Conservation (phyloP, 306 rosid species). For the Myrica gale region DNA sequence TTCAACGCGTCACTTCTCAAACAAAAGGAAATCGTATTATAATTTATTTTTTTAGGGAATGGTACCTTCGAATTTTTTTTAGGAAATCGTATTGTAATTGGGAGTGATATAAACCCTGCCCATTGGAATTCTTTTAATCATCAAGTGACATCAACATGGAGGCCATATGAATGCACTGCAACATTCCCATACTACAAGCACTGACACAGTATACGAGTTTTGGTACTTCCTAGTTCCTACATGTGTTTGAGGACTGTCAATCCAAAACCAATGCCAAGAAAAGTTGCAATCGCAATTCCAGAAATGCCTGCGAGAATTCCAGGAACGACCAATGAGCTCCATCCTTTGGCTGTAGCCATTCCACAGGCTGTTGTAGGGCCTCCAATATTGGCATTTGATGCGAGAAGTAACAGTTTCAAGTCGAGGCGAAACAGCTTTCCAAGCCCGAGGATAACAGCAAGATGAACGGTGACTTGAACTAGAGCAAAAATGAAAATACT, state of each 20-base stretch:
- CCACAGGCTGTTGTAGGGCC: slow-evolving; percentile 88
- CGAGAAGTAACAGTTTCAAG: slow-evolving; percentile 56
- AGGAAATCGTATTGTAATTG: too few relatives aligned
- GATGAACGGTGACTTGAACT: slow-evolving; percentile 69
- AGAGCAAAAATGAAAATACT: slow-evolving; percentile 65
- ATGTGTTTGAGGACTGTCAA: slow-evolving; percentile 48
- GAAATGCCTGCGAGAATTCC: slow-evolving; percentile 70
- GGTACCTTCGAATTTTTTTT: too few relatives aligned
- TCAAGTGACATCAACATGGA: too few relatives aligned
- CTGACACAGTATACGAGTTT: too few relatives aligned
- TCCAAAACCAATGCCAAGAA: slow-evolving; percentile 66
- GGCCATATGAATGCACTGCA: too few relatives aligned
- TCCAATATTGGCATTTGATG: slow-evolving; percentile 82
- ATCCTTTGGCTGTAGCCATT: slow-evolving; percentile 74
- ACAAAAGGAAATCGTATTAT: too few relatives aligned
- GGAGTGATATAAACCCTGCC: too few relatives aligned
- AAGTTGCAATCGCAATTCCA: slow-evolving; percentile 64
- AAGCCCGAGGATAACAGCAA: slow-evolving; percentile 49
- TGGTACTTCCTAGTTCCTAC: slow-evolving; percentile 20
- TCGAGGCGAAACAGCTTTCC: slow-evolving; percentile 62
- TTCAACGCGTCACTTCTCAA: too few relatives aligned
- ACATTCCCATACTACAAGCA: too few relatives aligned
- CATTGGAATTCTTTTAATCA: too few relatives aligned
- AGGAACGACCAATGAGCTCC: slow-evolving; percentile 71
- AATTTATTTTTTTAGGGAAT: too few relatives aligned